phyloP scores from a whole-genome alignment of 805 yeast genomes.

The Monosporozyma unispora region DNA sequence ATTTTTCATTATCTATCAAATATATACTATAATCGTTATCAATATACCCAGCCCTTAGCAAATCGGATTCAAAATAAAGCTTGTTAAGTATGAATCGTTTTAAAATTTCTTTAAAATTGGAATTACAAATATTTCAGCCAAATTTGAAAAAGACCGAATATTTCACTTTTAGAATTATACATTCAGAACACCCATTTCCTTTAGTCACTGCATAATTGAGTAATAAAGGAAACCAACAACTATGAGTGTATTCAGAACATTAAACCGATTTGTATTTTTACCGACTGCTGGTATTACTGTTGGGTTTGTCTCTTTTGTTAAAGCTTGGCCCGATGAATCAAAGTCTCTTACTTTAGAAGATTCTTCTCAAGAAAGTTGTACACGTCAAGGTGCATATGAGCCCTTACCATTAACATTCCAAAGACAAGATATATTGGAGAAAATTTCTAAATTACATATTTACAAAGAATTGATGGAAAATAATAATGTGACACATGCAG shows the following conservation, averaged over 20 bases:
- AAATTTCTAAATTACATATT: slow-evolving; percentile 10
- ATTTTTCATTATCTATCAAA: no score
- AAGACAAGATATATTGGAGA: slow-evolving; percentile 22
- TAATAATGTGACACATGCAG: slow-evolving; percentile 10
- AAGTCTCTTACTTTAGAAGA: slow-evolving; percentile 12
- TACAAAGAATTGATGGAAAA: slow-evolving; percentile 17
- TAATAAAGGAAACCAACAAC: background rate
- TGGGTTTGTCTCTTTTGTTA: slow-evolving; percentile 23
- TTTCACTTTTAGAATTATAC: background rate
- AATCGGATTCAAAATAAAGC: no score
- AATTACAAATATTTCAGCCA: background rate
- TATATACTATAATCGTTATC: no score
- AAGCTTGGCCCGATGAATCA: slow-evolving; percentile 28
- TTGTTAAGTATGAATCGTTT: no score
- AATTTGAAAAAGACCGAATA: background rate
- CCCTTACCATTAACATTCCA: slow-evolving; percentile 13
- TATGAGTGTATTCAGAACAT: background rate
- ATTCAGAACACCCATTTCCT: background rate
- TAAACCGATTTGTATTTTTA: slow-evolving; percentile 17
- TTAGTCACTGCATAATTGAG: background rate
- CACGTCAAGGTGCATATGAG: slow-evolving; percentile 1
- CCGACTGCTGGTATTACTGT: slow-evolving; percentile 26
- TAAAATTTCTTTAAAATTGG: background rate
- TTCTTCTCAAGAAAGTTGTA: background rate
- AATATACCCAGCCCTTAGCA: no score